Percentiles rank a stretch among this genome's conserved stretches.
Evolutionary conservation across 495 filamentous ascomycete species (phyloP).

Genomic region (Cercophora sp.): DNA sequence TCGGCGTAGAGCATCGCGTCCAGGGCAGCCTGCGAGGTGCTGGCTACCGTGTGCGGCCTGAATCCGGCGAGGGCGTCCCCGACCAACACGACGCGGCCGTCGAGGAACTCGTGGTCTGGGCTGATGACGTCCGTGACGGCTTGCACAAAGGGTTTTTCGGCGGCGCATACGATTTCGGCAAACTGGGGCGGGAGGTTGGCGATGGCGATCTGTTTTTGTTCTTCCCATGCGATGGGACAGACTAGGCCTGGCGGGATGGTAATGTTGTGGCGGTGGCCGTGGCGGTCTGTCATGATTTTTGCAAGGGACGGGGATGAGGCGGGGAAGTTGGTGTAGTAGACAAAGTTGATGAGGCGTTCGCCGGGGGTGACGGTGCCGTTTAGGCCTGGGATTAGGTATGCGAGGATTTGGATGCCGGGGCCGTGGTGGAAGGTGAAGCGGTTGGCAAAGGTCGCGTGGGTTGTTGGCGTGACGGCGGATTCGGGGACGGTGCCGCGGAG

Average conservation of each 20-base stretch:
- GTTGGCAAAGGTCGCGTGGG: conserved; percentile 59
- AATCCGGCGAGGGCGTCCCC: conserved; percentile 57
- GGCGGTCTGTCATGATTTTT: conserved; percentile 50
- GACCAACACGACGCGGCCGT: conserved; percentile 49
- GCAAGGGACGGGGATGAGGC: conserved; percentile 41
- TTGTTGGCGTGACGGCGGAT: conserved; percentile 71
- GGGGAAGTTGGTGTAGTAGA: conserved; percentile 55
- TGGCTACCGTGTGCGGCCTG: conserved; percentile 52
- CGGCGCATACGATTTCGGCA: conserved; percentile 47
- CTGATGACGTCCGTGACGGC: conserved; percentile 52
- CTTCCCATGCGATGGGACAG: conserved; percentile 37
- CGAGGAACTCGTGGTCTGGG: conserved; percentile 40
- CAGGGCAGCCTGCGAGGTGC: conserved; percentile 48
- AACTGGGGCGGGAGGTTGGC: conserved; percentile 48
- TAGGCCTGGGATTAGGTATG: conserved; percentile 52
- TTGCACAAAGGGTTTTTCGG: conserved; percentile 50
- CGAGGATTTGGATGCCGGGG: conserved; percentile 41
- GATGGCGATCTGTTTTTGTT: conserved; percentile 39
- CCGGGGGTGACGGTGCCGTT: conserved; percentile 45
- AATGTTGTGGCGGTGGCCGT: conserved; percentile 42
- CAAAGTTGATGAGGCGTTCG: conserved; percentile 51
- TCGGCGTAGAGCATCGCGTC: conserved; percentile 44
- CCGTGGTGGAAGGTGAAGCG: conserved; percentile 46
- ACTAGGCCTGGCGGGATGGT: conserved; percentile 50
- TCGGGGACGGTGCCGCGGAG: conserved; percentile 57